phyloP scores from a whole-genome alignment of 768 basidiomycete genomes.

The Suillus americanus region DNA sequence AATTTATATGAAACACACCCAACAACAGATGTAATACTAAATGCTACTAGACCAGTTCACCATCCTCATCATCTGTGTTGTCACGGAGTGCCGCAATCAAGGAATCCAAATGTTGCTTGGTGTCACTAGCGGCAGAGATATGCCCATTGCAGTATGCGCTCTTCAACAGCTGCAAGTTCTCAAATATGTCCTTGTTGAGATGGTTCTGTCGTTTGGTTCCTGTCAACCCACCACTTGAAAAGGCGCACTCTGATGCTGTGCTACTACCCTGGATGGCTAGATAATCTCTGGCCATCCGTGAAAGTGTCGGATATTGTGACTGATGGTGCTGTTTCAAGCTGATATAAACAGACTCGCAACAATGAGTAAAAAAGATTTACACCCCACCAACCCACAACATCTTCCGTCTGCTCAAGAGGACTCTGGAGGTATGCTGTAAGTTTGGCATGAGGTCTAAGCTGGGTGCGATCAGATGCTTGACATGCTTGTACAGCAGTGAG shows the following conservation, averaged over 20 bases:
- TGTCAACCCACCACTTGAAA: constrained; percentile 28
- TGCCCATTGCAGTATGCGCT: constrained; percentile 28
- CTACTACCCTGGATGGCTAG: constrained; percentile 27
- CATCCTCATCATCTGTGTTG: background rate
- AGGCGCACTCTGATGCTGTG: constrained; percentile 25
- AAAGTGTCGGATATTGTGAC: constrained; percentile 17
- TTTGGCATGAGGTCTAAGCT: background rate
- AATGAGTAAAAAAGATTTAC: constrained; percentile 3
- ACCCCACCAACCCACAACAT: constrained; percentile 9
- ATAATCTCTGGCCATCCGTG: constrained; percentile 14
- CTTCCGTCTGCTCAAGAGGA: background rate
- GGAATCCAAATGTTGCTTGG: background rate
- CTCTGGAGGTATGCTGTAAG: constrained; percentile 4
- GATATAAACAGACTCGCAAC: constrained; percentile 1
- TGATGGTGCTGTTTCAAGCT: constrained; percentile 1
- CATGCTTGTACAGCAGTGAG: constrained; percentile 1
- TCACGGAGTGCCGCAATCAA: background rate
- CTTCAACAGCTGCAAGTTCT: constrained; percentile 23
- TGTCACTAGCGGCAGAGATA: constrained; percentile 19
- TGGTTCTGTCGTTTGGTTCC: constrained; percentile 18
- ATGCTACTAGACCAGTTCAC: background rate
- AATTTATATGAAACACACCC: background rate
- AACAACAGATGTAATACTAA: no score
- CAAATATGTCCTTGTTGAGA: constrained; percentile 24
- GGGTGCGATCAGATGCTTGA: background rate